Evolutionary conservation across 176 grass and related monocot species (phyloP), one percentile per base, ranked within the genome.

Genomic region (Rhynchospora pubera): DNA sequence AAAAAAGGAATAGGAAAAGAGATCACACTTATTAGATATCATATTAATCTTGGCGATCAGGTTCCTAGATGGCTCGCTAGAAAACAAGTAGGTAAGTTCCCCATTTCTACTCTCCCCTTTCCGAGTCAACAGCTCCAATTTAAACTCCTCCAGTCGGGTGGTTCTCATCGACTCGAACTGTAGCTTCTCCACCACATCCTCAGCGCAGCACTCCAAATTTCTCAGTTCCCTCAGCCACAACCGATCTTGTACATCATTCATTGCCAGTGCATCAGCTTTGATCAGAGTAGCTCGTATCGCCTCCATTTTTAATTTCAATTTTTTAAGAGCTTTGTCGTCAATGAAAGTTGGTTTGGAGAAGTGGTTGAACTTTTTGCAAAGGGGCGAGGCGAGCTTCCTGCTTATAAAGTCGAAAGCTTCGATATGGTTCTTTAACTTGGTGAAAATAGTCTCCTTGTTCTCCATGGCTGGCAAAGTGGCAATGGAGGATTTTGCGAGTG

Each of bases 221-320:
- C 73, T 77, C 48, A 77, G 22, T 28, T 77, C 73, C 11, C 73
- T 77, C 73, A 77, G 46, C 73, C 73, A 77, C n/a, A 77, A 4
- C 6, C 48, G 73, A 32, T 77, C 73, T 11, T 28, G 26, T 15
- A 9, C 73, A 18, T 77, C 73, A 3, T 6, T 10, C 22, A 77
- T 53, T 21, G 10, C n/a, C 10, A 77, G 22, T 9, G 21, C 48
- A 56, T 77, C 73, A 24, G 73, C 73, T 57, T 77, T 77, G 9
- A 15, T 4, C 46, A 77, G n/a, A 0, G 73, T 56, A 11, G 47
- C 73, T 53, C 52, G 8, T 13, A 77, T 77, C 4, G 48, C 73
- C 73, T 77, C 74, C 46, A 77, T 48, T 43, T 77, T 77, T 1
- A 57, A 32, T 15, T 77, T 77, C 48, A 77, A 28, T 24, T 30